These are phyloP conservation scores for Aeminium ludgeri DNA, from an alignment of 495 filamentous ascomycete species.

Conservation along the genomic window DNA sequence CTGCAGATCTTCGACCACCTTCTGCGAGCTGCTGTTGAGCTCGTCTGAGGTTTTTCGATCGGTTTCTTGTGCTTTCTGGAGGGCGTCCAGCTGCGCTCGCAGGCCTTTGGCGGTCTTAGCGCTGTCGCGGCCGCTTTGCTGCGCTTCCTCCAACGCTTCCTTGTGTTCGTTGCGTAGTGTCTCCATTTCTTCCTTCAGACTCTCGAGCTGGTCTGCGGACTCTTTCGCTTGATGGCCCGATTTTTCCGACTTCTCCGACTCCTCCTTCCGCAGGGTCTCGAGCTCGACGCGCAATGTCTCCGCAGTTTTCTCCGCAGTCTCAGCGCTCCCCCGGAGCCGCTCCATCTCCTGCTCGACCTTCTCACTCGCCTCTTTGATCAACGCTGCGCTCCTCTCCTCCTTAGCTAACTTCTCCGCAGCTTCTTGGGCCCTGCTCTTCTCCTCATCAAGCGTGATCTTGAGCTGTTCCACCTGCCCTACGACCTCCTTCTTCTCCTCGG, in stretches of 20 bases:
- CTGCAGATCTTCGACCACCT: constrained; percentile 1
- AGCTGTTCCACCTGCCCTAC: constrained; percentile 4
- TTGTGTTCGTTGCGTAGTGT: neutral
- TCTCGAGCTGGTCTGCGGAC: neutral
- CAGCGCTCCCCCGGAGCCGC: neutral
- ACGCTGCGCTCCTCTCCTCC: neutral
- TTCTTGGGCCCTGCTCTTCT: neutral
- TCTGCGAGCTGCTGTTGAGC: neutral
- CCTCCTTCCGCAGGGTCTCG: constrained; percentile 1
- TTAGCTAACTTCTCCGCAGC: neutral
- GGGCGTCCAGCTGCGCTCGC: neutral
- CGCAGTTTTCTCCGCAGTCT: constrained; percentile 3
- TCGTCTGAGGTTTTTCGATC: neutral
- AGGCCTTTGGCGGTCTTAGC: neutral
- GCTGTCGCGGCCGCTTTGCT: neutral
- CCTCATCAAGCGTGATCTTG: constrained; percentile 10
- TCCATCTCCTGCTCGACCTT: constrained; percentile 8
- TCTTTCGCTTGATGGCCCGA: neutral
- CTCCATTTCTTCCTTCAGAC: constrained; percentile 2
- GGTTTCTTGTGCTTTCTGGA: constrained; percentile 1
- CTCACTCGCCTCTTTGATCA: neutral
- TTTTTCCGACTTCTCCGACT: neutral
- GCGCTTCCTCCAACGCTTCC: neutral
- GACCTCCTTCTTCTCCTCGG: constrained; percentile 9
- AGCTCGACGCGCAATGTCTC: constrained; percentile 1